Conservation (phyloP, 2,329 filamentous ascomycete species). For the Daldinia eschscholtzii region DNA sequence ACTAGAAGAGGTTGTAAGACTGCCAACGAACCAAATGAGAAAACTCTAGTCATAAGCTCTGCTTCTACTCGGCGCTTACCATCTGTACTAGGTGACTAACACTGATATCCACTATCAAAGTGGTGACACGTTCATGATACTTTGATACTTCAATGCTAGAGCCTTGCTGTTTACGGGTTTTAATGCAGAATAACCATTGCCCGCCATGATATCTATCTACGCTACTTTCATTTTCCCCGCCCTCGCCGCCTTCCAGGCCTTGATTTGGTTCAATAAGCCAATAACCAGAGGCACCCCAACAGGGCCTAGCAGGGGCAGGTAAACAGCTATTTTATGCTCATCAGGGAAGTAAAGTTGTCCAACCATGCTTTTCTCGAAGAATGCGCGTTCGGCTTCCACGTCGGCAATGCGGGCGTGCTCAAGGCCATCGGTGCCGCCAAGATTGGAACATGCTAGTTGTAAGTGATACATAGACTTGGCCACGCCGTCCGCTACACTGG, state of each 20-base stretch:
- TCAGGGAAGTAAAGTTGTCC: conserved; percentile 98
- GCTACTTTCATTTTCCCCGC: conserved; percentile 43
- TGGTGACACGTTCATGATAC: neutral
- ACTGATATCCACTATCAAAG: neutral
- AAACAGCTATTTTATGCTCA: conserved; percentile 97
- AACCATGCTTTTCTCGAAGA: conserved; percentile 99
- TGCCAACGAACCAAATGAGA: neutral
- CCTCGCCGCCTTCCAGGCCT: conserved; percentile 67
- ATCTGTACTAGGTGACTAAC: neutral
- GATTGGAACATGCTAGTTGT: conserved; percentile 77
- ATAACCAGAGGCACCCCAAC: conserved; percentile 91
- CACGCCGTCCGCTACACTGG: conserved; percentile 87
- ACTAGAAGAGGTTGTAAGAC: neutral
- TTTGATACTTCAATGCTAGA: neutral
- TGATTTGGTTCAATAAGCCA: conserved; percentile 84
- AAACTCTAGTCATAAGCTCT: neutral
- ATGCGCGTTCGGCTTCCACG: conserved; percentile 89
- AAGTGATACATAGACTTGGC: conserved; percentile 83
- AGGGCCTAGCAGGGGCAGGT: conserved; percentile 89
- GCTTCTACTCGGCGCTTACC: neutral
- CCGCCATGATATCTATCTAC: conserved; percentile 5
- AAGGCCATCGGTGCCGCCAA: conserved; percentile 76
- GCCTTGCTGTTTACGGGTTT: neutral
- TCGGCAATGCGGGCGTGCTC: conserved; percentile 87
- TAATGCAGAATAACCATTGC: neutral